Evolutionary conservation across 2,329 filamentous ascomycete genomes (phyloP), one percentile per base, ranked within the genome.

Genomic region (Pyricularia sp.): DNA sequence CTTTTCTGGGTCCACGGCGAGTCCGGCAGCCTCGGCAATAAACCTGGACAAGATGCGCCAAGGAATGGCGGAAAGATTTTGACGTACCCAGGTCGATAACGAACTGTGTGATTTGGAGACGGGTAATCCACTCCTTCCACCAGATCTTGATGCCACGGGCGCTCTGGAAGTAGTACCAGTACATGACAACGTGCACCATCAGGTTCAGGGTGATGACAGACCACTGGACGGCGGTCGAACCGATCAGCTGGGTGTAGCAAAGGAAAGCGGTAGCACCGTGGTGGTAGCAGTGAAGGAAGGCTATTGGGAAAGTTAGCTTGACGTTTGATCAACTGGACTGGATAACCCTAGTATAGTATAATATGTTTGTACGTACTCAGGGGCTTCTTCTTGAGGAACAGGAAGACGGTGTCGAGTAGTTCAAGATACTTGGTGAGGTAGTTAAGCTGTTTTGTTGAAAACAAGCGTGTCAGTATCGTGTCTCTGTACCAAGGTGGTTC

Each of bases 81-180:
- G 42, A 81, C 90, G 77, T 88, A 94, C 92, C 93, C 71, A 98
- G 90, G 81, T 97, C 94, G 80, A 98, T 94, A 79, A 98, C 87
- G 83, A 98, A 98, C 80, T 98, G 94, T 76, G 92, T 88, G 81
- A 98, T 98, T 83, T 98, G 94, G 77, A 97, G 91, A 78, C 94
- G 92, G 75, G 94, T 98, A 79, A 98, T 96, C 91, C 94, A 98
- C 83, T 97, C 93, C 91, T 98, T 98, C 94, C 94, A 98, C 94
- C 94, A 97, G 82, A 97, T 95, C 77, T 90, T 90, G 80, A 98
- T 88, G 74, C 95, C 95, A 75, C 94, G 93, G 69, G 94, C 94
- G 77, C 92, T 94, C 86, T 98, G 94, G 90, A 98, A 98, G 88
- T 98, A 98, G 89, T 98, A 98, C 94, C 94, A 97, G 90, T 98